phyloP scores from a whole-genome alignment of 2,329 filamentous ascomycete genomes.

The Penicillium freii region DNA sequence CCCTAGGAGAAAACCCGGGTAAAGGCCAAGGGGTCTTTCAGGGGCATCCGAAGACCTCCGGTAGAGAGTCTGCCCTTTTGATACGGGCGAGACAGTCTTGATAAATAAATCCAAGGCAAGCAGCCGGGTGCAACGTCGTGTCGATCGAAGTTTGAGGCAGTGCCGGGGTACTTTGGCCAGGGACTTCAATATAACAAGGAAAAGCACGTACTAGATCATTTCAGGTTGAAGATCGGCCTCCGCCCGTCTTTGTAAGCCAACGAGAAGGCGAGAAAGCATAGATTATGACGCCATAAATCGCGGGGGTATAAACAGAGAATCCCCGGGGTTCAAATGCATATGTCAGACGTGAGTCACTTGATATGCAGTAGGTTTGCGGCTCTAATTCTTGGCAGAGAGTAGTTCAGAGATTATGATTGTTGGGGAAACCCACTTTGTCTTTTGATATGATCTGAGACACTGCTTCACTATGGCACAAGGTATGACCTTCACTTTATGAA shows the following conservation, averaged over 20 bases:
- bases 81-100: conserved; percentile 1
- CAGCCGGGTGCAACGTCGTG: conserved; percentile 7
- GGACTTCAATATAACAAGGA: conserved; percentile 1
- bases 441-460: conserved; percentile 1
- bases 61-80: background rate
- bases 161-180: conserved; percentile 15
- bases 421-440: conserved; percentile 6
- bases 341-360: conserved; percentile 25
- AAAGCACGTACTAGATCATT: conserved; percentile 5
- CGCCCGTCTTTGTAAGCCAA: conserved; percentile 9
- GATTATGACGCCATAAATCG: conserved; percentile 22
- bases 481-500: background rate
- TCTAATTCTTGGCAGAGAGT: conserved; percentile 9
- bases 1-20: background rate
- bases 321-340: background rate
- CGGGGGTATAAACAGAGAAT: background rate
- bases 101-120: conserved; percentile 7
- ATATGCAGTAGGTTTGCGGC: conserved; percentile 23
- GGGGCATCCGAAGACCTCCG: background rate
- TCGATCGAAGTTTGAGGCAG: conserved; percentile 18
- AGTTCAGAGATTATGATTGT: conserved; percentile 1
- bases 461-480: conserved; percentile 17
- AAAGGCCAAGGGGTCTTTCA: background rate
- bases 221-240: conserved; percentile 17
- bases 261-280: background rate